Base-by-base conservation (phyloP, 2,329 filamentous ascomycete genomes). In the Fragosphaeria purpurea region DNA sequence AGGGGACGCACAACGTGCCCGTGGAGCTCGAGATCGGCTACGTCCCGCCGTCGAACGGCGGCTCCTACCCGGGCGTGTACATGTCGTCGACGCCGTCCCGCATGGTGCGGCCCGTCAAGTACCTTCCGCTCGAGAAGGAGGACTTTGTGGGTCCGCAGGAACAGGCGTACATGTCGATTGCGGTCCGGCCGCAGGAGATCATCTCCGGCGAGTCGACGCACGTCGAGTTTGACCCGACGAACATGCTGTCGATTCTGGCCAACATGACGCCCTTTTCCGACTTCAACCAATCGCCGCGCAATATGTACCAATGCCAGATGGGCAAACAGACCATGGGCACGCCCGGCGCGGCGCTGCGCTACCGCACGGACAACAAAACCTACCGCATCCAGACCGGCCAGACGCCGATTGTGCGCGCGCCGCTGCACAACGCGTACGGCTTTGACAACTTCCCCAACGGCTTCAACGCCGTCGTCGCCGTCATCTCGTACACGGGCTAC, bases 291-390 rank as follows among this genome's bases (percentile, higher is more conserved):
- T 96, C 90, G 11, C 93, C 93, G 1, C 79, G 93, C 77, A 98
- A 98, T 70, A 97, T 97, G 91, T 98, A 97, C 66, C 88, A 95
- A 65, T 96, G 90, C 71, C 93, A 97, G 75, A 97, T 97, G 93
- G 89, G 88, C 71, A 98, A 98, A 67, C 93, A 98, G 72, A 90
- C 91, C 0, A 98, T 98, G 93, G 93, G 93, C 67, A 97, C 93
- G 31, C 89, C 91, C 4, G 90, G 86, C 52, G 86, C 90, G 7
- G 85, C 91, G 3, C 73, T 91, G 56, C 78, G 82, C 52, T 86
- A 94, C 69, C 83, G 93, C 63, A 95, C 90, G 46, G 93, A 98
- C 71, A 97, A 98, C 79, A 98, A 98, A 72, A 80, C 87, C 60
- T 98, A 98, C 69, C 82, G 86, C 56, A 71, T 98, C 43, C 93